phyloP scores from a whole-genome alignment of 2,329 filamentous ascomycete species.

The Fusarium caatingaense region DNA sequence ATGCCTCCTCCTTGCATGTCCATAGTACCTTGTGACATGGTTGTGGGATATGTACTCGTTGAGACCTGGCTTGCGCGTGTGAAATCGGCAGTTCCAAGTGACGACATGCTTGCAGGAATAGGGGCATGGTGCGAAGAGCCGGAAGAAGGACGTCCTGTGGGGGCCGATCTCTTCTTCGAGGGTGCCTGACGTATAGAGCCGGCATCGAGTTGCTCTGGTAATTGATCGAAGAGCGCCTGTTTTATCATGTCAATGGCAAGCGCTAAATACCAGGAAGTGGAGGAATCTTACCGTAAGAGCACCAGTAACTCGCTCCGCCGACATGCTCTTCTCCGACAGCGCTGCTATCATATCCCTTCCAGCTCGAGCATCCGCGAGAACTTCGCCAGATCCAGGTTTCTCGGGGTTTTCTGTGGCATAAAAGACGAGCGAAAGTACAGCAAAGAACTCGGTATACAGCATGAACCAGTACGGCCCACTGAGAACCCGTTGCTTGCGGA shows the following conservation, averaged over 20 bases:
- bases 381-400: constrained; percentile 78
- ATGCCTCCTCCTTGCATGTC: constrained; percentile 50
- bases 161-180: constrained; percentile 68
- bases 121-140: constrained; percentile 46
- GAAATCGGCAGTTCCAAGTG: constrained; percentile 51
- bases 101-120: constrained; percentile 49
- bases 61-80: constrained; percentile 48
- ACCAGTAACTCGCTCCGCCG: constrained; percentile 85
- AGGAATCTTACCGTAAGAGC: constrained; percentile 74
- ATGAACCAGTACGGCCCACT: constrained; percentile 89
- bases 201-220: constrained; percentile 78
- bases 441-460: constrained; percentile 85
- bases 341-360: constrained; percentile 85
- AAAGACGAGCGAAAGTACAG: constrained; percentile 81
- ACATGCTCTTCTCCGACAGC: constrained; percentile 85
- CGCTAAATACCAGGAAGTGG: constrained; percentile 20
- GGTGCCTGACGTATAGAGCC: constrained; percentile 53
- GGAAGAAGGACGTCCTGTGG: constrained; percentile 51
- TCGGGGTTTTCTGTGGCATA: constrained; percentile 84
- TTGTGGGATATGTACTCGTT: constrained; percentile 45
- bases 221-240: constrained; percentile 84
- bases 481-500: constrained; percentile 78
- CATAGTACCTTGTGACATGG: constrained; percentile 48
- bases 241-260: constrained; percentile 20
- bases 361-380: constrained; percentile 85